Percentiles rank a stretch among this genome's conserved stretches.
Evolutionary conservation across 495 filamentous ascomycete species (phyloP).

Genomic region (Hamigera avellanea): DNA sequence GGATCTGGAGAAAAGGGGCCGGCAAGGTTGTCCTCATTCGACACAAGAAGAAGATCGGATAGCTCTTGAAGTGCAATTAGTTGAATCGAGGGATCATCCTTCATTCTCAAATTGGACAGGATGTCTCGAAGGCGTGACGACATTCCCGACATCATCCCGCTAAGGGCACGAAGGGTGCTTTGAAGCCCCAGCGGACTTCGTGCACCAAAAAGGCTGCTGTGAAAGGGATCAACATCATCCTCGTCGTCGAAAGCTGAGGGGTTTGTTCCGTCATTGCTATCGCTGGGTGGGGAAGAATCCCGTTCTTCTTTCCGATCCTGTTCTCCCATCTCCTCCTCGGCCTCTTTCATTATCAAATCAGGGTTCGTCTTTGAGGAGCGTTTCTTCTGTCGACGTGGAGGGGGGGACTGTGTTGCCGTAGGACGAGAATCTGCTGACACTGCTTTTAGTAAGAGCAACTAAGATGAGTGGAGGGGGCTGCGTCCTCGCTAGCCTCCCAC

Average conservation of each 20-base stretch:
- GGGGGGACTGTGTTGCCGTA: conserved; percentile 22
- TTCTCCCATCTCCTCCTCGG: conserved; percentile 29
- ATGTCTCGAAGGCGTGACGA: conserved; percentile 73
- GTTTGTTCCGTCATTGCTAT: conserved; percentile 46
- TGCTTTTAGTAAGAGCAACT: background rate
- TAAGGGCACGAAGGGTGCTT: conserved; percentile 72
- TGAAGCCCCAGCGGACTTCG: conserved; percentile 58
- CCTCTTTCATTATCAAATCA: conserved; percentile 41
- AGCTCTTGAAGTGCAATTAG: conserved; percentile 88
- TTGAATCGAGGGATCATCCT: conserved; percentile 81
- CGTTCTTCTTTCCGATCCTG: conserved; percentile 24
- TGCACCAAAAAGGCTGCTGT: conserved; percentile 57
- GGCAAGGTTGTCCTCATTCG: conserved; percentile 92
- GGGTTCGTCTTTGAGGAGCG: conserved; percentile 36
- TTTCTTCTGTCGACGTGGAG: conserved; percentile 41
- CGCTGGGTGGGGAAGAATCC: conserved; percentile 40
- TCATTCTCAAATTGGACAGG: conserved; percentile 69
- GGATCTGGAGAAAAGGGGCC: conserved; percentile 91
- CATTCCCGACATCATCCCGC: conserved; percentile 80
- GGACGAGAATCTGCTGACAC: conserved; percentile 19
- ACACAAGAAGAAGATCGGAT: conserved; percentile 84
- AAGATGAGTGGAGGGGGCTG: background rate
- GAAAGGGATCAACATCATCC: conserved; percentile 75
- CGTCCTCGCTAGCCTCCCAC: no score
- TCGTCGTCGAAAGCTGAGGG: conserved; percentile 40